Base-by-base conservation (phyloP, 768 basidiomycete genomes). In the Amanita brunnescens region DNA sequence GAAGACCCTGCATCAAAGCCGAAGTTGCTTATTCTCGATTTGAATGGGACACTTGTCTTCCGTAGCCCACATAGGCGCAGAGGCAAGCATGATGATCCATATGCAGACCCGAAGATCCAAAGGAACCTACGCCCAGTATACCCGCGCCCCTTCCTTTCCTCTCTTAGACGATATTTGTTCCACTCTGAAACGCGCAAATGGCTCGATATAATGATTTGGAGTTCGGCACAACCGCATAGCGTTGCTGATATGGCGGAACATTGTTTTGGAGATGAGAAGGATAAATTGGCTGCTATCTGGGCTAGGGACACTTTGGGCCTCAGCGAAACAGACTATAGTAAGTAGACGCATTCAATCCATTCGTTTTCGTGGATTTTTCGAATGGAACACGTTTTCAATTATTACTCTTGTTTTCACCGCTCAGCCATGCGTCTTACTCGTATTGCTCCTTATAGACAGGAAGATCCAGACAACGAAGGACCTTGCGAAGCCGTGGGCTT, bases 171-270 rank as follows among this genome's bases (percentile, higher is more conserved):
- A 2, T 91, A 85, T 59, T 64, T 90, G 2, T 81, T 88, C 56
- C 78, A 81, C 44, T 66, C 74, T 0, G 57, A 69, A 14, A 87
- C 82, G n/a, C 69, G 65, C 30, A 58, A 59, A 12, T 89, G 87
- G 85, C 72, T 91, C 16, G 86, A 90, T 52, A 81, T 85, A 3
- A 91, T 91, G 85, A 77, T 93, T 3, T 93, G 90, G 90, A 87
- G 85, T 60, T 87, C 85, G 2, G 90, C 90, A 3, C 87, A 90
- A 60, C 87, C 88, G 1, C 82, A 83, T 45, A 88, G 79, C 60
- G 89, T 90, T 7, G 64, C 67, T 0, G 81, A 83, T 57, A 91
- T 92, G 90, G 83, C 87, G 0, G 62, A 76, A 18, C 71, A 69
- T 32, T 73, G 75, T 30, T 89, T 91, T 61, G 78, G 72, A 9